Conservation (phyloP, 495 filamentous ascomycete genomes). For the Usnea hakonensis region DNA sequence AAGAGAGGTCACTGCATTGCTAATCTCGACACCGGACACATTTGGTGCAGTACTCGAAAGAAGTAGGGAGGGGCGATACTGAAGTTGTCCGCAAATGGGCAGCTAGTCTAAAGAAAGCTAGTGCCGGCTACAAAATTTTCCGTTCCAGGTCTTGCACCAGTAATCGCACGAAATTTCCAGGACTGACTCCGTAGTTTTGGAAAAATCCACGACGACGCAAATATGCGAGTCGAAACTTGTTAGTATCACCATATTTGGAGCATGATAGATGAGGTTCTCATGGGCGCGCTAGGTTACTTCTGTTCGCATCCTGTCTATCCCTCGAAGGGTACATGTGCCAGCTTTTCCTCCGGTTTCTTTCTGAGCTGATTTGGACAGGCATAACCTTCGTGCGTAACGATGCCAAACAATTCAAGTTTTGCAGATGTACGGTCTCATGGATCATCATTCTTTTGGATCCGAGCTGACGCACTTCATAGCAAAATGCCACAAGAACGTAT, state of each 20-base stretch:
- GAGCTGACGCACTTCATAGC: background rate
- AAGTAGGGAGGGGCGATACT: constrained; percentile 2
- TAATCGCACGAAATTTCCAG: background rate
- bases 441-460: background rate
- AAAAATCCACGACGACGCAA: background rate
- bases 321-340: constrained; percentile 26
- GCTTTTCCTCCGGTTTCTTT: background rate
- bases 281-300: constrained; percentile 51
- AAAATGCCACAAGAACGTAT: constrained; percentile 86
- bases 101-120: background rate
- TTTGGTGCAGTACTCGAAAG: background rate
- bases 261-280: background rate
- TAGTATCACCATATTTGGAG: background rate
- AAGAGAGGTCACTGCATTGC: background rate
- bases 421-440: constrained; percentile 43
- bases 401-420: constrained; percentile 64
- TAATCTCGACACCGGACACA: background rate
- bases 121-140: background rate
- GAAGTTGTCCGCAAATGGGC: constrained; percentile 7
- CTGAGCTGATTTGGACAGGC: constrained; percentile 30
- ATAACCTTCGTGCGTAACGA: constrained; percentile 85
- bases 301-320: constrained; percentile 83
- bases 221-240: constrained; percentile 60
- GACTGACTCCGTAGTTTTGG: no score
- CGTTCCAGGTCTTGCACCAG: background rate